phyloP scores from a whole-genome alignment of 345 rosid species.

The Xanthoceras sorbifolium region DNA sequence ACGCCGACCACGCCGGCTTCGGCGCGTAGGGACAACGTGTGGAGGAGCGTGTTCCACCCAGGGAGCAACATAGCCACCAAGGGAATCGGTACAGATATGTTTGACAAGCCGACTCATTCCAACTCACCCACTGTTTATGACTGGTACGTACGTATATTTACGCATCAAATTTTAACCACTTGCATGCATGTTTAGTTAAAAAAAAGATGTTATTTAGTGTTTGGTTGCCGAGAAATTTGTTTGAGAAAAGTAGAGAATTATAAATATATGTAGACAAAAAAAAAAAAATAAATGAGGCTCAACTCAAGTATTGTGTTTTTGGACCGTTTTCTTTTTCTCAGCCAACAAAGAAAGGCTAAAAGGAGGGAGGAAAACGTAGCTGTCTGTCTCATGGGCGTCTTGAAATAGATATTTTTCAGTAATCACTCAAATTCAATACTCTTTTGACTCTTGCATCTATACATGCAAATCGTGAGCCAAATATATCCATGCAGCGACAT shows the following conservation, averaged over 20 bases:
- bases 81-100: conserved; percentile 58
- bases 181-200: conserved; percentile 10
- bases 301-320: too few relatives aligned
- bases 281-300: not conserved
- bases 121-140: conserved; percentile 94
- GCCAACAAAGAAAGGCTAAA: conserved; percentile 42
- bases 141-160: conserved; percentile 50
- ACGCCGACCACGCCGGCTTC: conserved; percentile 67
- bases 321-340: conserved; percentile 35
- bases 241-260: too few relatives aligned
- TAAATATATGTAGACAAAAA: not conserved
- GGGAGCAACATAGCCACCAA: conserved; percentile 92
- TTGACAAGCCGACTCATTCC: conserved; percentile 73
- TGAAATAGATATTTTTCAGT: conserved; percentile 40
- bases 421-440: conserved; percentile 6
- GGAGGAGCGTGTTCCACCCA: conserved; percentile 97
- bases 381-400: conserved; percentile 52
- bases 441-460: not conserved
- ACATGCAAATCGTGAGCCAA: not conserved
- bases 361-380: conserved; percentile 57
- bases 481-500: too few relatives aligned
- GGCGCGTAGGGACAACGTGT: conserved; percentile 78
- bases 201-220: not conserved
- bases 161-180: not conserved
- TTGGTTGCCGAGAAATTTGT: conserved; percentile 7